Base-by-base conservation (phyloP, 2,329 filamentous ascomycete genomes). In the Arthroderma sp. region DNA sequence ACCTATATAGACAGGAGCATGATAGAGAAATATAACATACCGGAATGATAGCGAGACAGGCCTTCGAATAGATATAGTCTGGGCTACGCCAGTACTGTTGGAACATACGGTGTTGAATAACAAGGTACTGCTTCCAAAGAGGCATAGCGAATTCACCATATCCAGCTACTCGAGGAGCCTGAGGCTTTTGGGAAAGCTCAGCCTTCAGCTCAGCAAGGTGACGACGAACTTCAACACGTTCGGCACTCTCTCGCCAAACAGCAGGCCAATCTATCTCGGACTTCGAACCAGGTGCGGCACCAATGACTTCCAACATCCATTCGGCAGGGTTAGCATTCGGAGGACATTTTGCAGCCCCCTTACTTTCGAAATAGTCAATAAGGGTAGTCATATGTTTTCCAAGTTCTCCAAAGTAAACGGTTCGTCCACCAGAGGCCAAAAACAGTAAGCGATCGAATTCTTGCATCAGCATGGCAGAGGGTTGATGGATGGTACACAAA, bases 401-500 rank as follows among this genome's bases (percentile, higher is more conserved):
- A 28, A 87, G 81, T 1, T 85, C 76, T 6, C 84, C 84, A 68
- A 86, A 86, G 65, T 87, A 87, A 1, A 86, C 82, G 0, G 83
- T 86, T 66, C 77, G 81, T 1, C 84, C 84, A 31, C 84, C 84
- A 56, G 74, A 77, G 5, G 82, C 81, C 2, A 87, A 74, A 69
- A 87, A 84, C 0, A 86, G 71, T 1, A 86, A 70, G 0, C 78
- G 77, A 60, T 86, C 83, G 56, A 86, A 96, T 60, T 88, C 85
- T 69, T 95, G 88, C 77, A 96, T 95, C 57, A 96, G 79, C 81
- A 95, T 90, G 23, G 90, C 90, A 8, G 88, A 95, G n/a, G 91
- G 91, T 71, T 97, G 91, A 71, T 97, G 91, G 61, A 96, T 96
- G 0, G 91, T 96, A 75, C 91, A 95, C 17, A 96, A 82, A 71